A percentile compares a stretch with the other conserved stretches of the same genome.
Conservation (phyloP, 345 rosid species). For the Streptanthus diversifolius region DNA sequence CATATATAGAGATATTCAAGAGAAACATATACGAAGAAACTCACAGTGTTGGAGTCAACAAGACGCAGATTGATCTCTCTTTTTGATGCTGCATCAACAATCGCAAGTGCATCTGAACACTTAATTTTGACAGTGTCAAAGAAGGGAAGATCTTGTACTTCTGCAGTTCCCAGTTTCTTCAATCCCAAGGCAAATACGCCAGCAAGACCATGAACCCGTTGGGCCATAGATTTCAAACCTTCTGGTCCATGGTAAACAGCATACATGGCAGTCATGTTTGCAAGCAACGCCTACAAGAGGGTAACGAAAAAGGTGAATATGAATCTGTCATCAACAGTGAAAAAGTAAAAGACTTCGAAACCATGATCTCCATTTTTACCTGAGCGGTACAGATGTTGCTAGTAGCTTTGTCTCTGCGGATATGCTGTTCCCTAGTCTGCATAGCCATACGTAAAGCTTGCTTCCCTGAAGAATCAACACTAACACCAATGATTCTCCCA, state of each 20-base stretch:
- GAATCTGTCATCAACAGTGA: background rate
- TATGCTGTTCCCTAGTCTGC: constrained; percentile 97
- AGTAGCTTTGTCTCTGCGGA: constrained; percentile 93
- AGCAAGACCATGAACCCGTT: constrained; percentile 88
- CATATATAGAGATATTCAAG: background rate
- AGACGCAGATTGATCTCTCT: constrained; percentile 71
- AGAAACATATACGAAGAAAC: constrained; percentile 25
- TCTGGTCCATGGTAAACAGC: constrained; percentile 92
- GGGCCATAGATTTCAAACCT: constrained; percentile 66
- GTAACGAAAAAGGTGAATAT: background rate
- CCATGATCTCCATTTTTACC: constrained; percentile 33
- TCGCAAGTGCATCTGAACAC: constrained; percentile 65
- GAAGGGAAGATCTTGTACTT: constrained; percentile 78
- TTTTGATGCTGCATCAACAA: constrained; percentile 67
- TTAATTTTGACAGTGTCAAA: constrained; percentile 95
- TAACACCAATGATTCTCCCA: constrained; percentile 82
- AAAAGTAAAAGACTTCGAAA: too few relatives aligned
- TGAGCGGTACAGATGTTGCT: constrained; percentile 97
- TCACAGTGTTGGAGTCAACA: constrained; percentile 73
- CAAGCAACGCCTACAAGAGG: constrained; percentile 66
- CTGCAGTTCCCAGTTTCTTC: constrained; percentile 68
- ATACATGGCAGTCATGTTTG: constrained; percentile 90
- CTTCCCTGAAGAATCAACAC: constrained; percentile 85
- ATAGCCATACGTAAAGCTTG: constrained; percentile 88
- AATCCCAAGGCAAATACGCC: constrained; percentile 72